A percentile compares a stretch with the other conserved stretches of the same genome.
phyloP scores from a whole-genome alignment of 2,329 filamentous ascomycete genomes.

The Pseudonectria foliicola region DNA sequence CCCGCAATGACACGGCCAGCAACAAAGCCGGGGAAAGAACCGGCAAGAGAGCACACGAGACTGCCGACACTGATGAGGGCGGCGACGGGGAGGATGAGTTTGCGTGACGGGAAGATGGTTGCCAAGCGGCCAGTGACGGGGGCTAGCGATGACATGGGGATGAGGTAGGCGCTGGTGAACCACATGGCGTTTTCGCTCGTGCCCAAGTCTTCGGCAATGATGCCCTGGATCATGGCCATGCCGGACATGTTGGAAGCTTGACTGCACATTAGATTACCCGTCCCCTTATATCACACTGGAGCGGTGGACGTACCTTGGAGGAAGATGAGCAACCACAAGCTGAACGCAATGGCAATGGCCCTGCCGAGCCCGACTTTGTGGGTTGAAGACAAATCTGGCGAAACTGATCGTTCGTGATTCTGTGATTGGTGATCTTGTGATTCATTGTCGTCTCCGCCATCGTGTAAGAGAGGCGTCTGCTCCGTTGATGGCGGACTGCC shows the following conservation, averaged over 20 bases:
- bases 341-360: constrained; percentile 36
- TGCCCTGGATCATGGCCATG: constrained; percentile 73
- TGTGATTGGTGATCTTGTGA: constrained; percentile 5
- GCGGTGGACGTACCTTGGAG: constrained; percentile 18
- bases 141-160: constrained; percentile 52
- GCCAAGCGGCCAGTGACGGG: constrained; percentile 67
- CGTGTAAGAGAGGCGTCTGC: no score
- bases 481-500: no score
- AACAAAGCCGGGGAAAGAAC: constrained; percentile 55
- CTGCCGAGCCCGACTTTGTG: constrained; percentile 24
- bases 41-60: constrained; percentile 56
- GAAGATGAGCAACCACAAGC: constrained; percentile 22
- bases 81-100: constrained; percentile 57
- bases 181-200: constrained; percentile 68
- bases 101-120: constrained; percentile 63
- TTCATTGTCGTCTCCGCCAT: no score
- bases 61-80: constrained; percentile 53
- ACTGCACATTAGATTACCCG: constrained; percentile 25
- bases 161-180: constrained; percentile 73
- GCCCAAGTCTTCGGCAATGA: constrained; percentile 67
- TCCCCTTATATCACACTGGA: no score
- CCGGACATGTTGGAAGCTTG: constrained; percentile 71
- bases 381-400: constrained; percentile 7
- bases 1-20: constrained; percentile 62
- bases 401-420: neutral